These are phyloP conservation scores for Pythium pyrilobum DNA, from an alignment of 352 stramenopile species.

Conservation along the genomic window DNA sequence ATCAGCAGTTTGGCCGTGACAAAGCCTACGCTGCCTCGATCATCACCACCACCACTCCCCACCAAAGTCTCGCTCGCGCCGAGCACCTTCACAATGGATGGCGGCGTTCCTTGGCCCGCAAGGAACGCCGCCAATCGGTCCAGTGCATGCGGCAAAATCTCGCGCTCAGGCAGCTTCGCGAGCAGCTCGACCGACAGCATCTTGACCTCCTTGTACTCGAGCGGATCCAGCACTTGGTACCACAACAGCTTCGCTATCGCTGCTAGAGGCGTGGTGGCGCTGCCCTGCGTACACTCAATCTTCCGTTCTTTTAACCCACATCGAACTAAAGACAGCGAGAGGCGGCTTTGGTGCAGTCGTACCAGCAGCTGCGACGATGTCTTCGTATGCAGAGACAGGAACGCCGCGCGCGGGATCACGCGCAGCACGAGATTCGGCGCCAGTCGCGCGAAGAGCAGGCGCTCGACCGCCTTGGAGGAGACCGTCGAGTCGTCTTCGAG, in stretches of 20 bases:
- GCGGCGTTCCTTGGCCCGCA: constrained; percentile 13
- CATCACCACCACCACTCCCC: neutral
- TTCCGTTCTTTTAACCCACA: neutral
- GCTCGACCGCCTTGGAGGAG: constrained; percentile 29
- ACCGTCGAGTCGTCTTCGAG: constrained; percentile 37
- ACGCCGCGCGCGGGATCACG: constrained; percentile 31
- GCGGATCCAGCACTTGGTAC: constrained; percentile 37
- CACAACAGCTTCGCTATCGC: constrained; percentile 18
- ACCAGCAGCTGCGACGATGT: constrained; percentile 1
- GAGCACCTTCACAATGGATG: no score
- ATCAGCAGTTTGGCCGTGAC: constrained; percentile 66
- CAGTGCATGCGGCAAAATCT: constrained; percentile 38
- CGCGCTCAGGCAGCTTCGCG: constrained; percentile 28
- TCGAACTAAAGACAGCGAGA: no score
- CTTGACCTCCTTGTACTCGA: constrained; percentile 81
- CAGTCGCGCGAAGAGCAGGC: constrained; percentile 53
- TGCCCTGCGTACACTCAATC: neutral
- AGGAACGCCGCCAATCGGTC: constrained; percentile 41
- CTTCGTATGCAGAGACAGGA: neutral
- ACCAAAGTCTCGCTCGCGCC: no score
- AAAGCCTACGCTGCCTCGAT: constrained; percentile 19
- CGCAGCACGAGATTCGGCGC: constrained; percentile 59
- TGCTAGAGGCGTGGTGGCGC: constrained; percentile 3
- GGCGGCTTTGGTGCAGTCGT: neutral
- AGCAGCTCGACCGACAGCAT: constrained; percentile 57